These are phyloP conservation scores for Chlamydomonas applanata DNA, from an alignment of 139 green algal genomes.

Conservation along the genomic window DNA sequence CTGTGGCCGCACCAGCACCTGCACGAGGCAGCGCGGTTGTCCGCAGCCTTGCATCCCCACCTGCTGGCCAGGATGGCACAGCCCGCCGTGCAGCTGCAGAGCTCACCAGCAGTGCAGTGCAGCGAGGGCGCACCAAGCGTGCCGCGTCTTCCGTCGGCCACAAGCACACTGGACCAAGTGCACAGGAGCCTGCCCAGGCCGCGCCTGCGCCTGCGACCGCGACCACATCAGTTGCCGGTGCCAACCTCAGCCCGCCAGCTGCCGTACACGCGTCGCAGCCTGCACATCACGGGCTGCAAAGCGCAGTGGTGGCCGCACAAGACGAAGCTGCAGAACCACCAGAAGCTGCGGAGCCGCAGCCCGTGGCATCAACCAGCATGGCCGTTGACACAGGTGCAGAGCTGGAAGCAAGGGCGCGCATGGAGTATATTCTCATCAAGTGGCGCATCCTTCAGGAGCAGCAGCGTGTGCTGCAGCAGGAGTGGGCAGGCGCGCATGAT, in stretches of 20 bases:
- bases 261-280: neutral
- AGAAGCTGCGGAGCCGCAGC: too few species aligned
- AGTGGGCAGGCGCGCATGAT: constrained; percentile 12
- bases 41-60: neutral
- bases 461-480: constrained; percentile 4
- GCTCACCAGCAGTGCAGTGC: too few species aligned
- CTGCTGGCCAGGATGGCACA: too few species aligned
- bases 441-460: constrained; percentile 11
- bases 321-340: neutral
- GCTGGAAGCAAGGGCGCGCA: constrained; percentile 5
- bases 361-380: too few species aligned
- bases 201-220: too few species aligned
- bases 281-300: neutral
- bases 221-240: neutral
- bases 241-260: neutral
- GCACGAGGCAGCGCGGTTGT: neutral
- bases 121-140: too few species aligned
- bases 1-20: neutral
- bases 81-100: too few species aligned
- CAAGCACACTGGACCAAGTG: too few species aligned
- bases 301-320: neutral
- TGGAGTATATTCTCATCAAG: constrained; percentile 20
- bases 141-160: too few species aligned
- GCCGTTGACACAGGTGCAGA: neutral
- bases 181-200: too few species aligned